These are phyloP conservation scores for Phialocephala subalpina DNA, from an alignment of 2,329 filamentous ascomycete species.

Conservation along the genomic window DNA sequence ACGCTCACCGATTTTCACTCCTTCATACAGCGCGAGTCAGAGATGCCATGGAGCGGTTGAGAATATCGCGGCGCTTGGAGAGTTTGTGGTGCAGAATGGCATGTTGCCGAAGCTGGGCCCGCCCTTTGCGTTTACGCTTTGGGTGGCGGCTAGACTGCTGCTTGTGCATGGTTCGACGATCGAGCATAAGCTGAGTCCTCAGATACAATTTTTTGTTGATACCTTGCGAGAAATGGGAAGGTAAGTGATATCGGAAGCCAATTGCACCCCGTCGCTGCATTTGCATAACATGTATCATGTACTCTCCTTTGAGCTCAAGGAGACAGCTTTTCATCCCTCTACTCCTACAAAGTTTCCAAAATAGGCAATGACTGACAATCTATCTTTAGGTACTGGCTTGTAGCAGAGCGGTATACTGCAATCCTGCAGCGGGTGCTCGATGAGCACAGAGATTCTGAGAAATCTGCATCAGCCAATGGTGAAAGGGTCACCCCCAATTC, in stretches of 20 bases:
- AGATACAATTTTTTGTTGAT: conserved; percentile 83
- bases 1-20: conserved; percentile 86
- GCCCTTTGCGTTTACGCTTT: conserved; percentile 90
- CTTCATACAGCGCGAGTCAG: conserved; percentile 85
- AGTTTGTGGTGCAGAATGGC: conserved; percentile 78
- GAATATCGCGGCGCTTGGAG: conserved; percentile 79
- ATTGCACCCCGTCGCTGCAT: too few relatives aligned
- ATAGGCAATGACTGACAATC: too few relatives aligned
- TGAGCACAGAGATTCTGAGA: conserved; percentile 82
- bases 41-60: conserved; percentile 85
- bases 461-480: conserved; percentile 63
- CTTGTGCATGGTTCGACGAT: conserved; percentile 92
- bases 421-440: conserved; percentile 85
- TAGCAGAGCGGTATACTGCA: conserved; percentile 81
- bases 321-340: too few relatives aligned
- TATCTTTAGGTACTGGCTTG: conserved; percentile 72
- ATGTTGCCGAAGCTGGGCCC: conserved; percentile 85
- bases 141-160: conserved; percentile 87
- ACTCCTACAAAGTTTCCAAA: too few relatives aligned
- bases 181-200: conserved; percentile 80
- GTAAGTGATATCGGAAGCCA: too few relatives aligned
- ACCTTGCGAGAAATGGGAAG: conserved; percentile 80
- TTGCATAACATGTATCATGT: too few relatives aligned
- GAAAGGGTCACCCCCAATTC: conserved; percentile 81
- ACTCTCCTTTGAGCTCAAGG: too few relatives aligned